Percentiles rank a stretch among this genome's conserved stretches.
These are phyloP conservation scores for Alternaria rosae DNA, from an alignment of 2,329 filamentous ascomycete genomes.

Conservation along the genomic window DNA sequence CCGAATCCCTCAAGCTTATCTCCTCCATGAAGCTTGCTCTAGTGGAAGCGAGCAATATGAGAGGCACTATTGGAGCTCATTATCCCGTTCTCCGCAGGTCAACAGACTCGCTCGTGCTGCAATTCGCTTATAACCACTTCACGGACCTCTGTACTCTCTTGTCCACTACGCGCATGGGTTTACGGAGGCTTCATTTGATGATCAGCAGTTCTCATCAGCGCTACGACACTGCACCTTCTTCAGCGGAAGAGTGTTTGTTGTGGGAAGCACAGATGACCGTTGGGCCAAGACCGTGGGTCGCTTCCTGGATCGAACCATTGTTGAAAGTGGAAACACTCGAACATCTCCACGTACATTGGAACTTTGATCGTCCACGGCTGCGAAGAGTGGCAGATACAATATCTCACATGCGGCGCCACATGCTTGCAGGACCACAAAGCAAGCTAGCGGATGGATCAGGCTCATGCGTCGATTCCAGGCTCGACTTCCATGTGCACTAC, in stretches of 20 bases:
- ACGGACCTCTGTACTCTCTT: conserved; percentile 30
- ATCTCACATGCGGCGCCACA: conserved; percentile 17
- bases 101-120: conserved; percentile 26
- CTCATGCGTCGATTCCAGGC: background rate
- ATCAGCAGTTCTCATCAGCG: conserved; percentile 22
- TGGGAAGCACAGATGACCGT: conserved; percentile 20
- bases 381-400: conserved; percentile 23
- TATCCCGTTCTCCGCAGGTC: conserved; percentile 23
- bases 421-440: conserved; percentile 14
- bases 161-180: conserved; percentile 22
- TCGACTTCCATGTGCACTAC: conserved; percentile 10
- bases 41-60: conserved; percentile 28
- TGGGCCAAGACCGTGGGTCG: conserved; percentile 11
- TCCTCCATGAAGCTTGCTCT: conserved; percentile 26
- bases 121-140: conserved; percentile 31
- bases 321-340: conserved; percentile 23
- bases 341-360: conserved; percentile 24
- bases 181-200: conserved; percentile 24
- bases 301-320: conserved; percentile 29
- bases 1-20: conserved; percentile 20
- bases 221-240: conserved; percentile 11
- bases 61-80: conserved; percentile 19
- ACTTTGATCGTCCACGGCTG: conserved; percentile 20
- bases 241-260: conserved; percentile 15
- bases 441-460: background rate